Conservation (phyloP, 2,329 filamentous ascomycete genomes). For the Fusarium sp. region DNA sequence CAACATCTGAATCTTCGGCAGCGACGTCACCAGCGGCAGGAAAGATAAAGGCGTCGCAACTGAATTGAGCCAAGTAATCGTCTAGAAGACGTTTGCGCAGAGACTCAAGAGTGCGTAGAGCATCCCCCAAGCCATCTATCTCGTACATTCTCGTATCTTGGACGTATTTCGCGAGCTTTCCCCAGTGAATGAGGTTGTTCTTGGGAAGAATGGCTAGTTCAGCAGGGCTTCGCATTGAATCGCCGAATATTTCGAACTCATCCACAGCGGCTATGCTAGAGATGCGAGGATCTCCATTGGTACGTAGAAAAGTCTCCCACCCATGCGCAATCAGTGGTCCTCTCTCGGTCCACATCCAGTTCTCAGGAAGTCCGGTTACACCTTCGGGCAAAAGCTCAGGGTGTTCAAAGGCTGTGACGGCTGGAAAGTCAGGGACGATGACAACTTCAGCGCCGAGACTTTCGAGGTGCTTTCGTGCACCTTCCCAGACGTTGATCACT, state of each 20-base stretch:
- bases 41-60: constrained; percentile 64
- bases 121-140: constrained; percentile 59
- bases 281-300: not conserved
- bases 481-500: constrained; percentile 6
- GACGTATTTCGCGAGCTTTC: constrained; percentile 3
- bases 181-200: constrained; percentile 27
- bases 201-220: constrained; percentile 15
- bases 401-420: constrained; percentile 63
- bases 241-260: constrained; percentile 55
- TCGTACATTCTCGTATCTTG: constrained; percentile 56
- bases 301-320: not conserved
- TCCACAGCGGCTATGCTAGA: constrained; percentile 59
- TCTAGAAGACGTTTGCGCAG: constrained; percentile 64
- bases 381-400: constrained; percentile 57
- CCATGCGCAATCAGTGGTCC: not conserved
- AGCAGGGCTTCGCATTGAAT: constrained; percentile 20
- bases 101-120: constrained; percentile 62
- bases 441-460: constrained; percentile 14
- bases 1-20: constrained; percentile 61
- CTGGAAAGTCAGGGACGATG: constrained; percentile 57
- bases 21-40: constrained; percentile 67
- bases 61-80: constrained; percentile 62
- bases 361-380: constrained; percentile 49
- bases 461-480: constrained; percentile 9
- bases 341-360: constrained; percentile 62